These are phyloP conservation scores for Coniferiporia weirii DNA, from an alignment of 1,284 basidiomycete species.

Conservation along the genomic window DNA sequence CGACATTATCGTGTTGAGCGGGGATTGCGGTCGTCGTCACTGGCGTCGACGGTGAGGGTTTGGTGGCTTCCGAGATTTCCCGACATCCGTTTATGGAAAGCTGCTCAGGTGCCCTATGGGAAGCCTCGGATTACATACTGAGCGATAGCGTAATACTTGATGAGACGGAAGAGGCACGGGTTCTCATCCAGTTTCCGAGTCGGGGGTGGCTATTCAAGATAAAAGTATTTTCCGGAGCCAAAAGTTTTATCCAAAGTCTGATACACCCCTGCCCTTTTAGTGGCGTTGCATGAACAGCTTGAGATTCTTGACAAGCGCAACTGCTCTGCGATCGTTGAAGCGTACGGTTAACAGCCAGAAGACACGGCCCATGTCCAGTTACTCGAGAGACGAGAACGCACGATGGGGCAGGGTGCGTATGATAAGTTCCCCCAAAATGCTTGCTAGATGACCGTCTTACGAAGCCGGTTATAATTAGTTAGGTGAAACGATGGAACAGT, in stretches of 20 bases:
- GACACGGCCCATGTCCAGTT: background rate
- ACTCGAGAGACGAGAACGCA: constrained; percentile 3
- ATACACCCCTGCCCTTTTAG: background rate
- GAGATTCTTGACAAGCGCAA: background rate
- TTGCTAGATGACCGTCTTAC: background rate
- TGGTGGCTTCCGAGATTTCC: background rate
- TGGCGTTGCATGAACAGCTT: background rate
- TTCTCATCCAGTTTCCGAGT: too few relatives aligned
- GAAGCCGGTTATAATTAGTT: constrained; percentile 4
- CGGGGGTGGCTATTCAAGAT: too few relatives aligned
- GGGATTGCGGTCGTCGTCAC: background rate
- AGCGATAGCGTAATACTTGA: too few relatives aligned
- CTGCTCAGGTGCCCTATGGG: background rate
- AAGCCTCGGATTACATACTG: background rate
- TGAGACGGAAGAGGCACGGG: too few relatives aligned
- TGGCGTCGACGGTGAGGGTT: background rate
- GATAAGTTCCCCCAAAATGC: too few relatives aligned
- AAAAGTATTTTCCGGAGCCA: too few relatives aligned
- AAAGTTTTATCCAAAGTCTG: background rate
- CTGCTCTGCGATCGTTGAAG: background rate
- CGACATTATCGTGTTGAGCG: background rate
- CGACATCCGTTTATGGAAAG: background rate
- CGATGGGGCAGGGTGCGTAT: constrained; percentile 15
- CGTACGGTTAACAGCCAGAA: background rate
- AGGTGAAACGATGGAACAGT: constrained; percentile 11